These are phyloP conservation scores for Phytophthora melonis DNA, from an alignment of 352 stramenopile genomes.

Conservation along the genomic window DNA sequence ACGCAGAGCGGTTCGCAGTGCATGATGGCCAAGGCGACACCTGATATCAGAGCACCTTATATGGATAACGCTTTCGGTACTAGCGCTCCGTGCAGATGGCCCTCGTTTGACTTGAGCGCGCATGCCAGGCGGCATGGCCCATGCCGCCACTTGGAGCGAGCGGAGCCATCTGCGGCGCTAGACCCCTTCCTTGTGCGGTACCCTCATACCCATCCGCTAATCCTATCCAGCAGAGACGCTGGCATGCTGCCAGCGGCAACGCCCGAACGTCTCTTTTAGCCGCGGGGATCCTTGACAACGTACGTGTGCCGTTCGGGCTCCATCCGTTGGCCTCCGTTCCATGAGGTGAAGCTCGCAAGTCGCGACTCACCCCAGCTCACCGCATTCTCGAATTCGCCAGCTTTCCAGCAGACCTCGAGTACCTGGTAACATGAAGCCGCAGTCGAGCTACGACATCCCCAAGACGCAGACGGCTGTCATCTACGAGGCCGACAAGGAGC, in stretches of 20 bases:
- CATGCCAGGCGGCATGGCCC: no score
- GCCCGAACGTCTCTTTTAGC: slow-evolving; percentile 31
- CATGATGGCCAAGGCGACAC: not conserved
- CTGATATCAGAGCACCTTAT: not conserved
- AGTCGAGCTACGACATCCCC: slow-evolving; percentile 53
- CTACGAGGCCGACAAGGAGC: slow-evolving; percentile 57
- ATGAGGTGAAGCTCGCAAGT: not conserved
- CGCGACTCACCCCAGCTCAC: not conserved
- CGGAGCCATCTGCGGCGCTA: slow-evolving; percentile 4
- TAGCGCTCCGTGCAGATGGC: not conserved
- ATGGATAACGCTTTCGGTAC: not conserved
- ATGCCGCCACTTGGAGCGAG: not conserved
- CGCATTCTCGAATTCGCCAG: slow-evolving; percentile 31
- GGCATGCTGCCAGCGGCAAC: slow-evolving; percentile 2
- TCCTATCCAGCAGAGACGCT: slow-evolving; percentile 33
- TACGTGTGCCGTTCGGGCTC: not conserved
- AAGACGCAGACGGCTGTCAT: slow-evolving; percentile 61
- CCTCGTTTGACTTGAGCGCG: not conserved
- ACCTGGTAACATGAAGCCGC: slow-evolving; percentile 44
- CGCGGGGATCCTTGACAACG: slow-evolving; percentile 8
- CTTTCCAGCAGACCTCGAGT: slow-evolving; percentile 26
- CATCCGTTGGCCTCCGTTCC: slow-evolving; percentile 22
- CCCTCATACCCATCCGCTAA: slow-evolving; percentile 20
- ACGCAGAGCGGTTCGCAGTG: not conserved
- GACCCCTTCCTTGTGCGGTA: slow-evolving; percentile 31